These are phyloP conservation scores for Peziza echinospora DNA, from an alignment of 495 filamentous ascomycete genomes.

Conservation along the genomic window DNA sequence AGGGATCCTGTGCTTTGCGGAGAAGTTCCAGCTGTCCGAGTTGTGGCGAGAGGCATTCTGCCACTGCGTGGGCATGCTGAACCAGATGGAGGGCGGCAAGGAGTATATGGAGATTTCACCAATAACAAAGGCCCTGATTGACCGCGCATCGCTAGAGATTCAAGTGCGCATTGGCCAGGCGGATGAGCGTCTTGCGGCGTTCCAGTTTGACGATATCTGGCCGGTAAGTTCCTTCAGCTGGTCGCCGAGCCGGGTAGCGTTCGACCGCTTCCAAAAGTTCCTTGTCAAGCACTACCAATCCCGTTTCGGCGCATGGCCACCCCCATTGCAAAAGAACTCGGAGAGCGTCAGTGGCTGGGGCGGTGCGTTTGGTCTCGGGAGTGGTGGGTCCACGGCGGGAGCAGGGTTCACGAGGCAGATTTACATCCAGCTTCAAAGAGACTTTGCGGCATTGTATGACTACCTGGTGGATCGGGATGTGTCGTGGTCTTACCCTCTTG, in stretches of 20 bases:
- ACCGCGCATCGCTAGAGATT: slow-evolving; percentile 38
- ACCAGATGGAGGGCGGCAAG: slow-evolving; percentile 28
- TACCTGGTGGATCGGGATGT: slow-evolving; percentile 51
- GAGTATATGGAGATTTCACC: slow-evolving; percentile 39
- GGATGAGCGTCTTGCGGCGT: slow-evolving; percentile 34
- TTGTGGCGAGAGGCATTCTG: slow-evolving; percentile 48
- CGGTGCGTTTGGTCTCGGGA: background rate
- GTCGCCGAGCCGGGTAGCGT: slow-evolving; percentile 25
- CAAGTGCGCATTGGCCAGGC: slow-evolving; percentile 39
- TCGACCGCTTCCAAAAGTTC: slow-evolving; percentile 35
- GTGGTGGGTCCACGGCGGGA: slow-evolving; percentile 8
- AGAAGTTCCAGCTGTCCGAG: slow-evolving; percentile 36
- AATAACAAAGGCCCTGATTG: slow-evolving; percentile 41
- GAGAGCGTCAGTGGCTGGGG: slow-evolving; percentile 21
- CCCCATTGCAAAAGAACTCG: slow-evolving; percentile 13
- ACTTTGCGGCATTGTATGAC: slow-evolving; percentile 49
- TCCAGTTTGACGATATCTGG: slow-evolving; percentile 46
- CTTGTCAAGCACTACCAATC: slow-evolving; percentile 32
- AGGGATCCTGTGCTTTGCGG: slow-evolving; percentile 41
- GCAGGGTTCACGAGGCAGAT: slow-evolving; percentile 33
- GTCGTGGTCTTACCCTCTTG: slow-evolving; percentile 24
- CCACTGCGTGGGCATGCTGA: slow-evolving; percentile 42
- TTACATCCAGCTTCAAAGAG: slow-evolving; percentile 35
- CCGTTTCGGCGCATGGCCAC: slow-evolving; percentile 36
- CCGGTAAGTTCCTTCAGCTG: slow-evolving; percentile 14